Evolutionary conservation across 2,329 filamentous ascomycete species (phyloP).

Genomic region (Aspergillus sp.): DNA sequence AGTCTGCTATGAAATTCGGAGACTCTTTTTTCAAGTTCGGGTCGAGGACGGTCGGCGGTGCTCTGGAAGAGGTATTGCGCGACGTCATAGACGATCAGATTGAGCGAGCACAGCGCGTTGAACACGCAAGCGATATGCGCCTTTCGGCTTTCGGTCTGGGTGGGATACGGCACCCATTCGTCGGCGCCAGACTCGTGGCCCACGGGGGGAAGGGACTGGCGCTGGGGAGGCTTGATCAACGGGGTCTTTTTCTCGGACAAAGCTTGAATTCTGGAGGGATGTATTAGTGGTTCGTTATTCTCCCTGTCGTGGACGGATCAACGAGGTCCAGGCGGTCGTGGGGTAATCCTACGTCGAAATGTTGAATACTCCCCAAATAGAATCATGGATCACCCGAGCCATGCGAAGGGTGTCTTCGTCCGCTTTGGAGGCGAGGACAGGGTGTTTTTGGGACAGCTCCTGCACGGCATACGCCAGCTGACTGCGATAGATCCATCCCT

Average conservation of each 20-base stretch:
- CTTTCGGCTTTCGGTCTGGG: slow-evolving; percentile 6
- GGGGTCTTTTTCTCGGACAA: slow-evolving; percentile 19
- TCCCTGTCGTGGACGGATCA: background rate
- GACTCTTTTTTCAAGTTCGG: slow-evolving; percentile 11
- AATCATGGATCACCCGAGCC: slow-evolving; percentile 13
- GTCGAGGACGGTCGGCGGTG: slow-evolving; percentile 2
- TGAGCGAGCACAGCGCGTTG: slow-evolving; percentile 18
- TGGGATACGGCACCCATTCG: slow-evolving; percentile 23
- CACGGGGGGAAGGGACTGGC: slow-evolving; percentile 2
- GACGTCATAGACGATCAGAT: slow-evolving; percentile 19
- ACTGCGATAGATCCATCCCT: slow-evolving; percentile 27
- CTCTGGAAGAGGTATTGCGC: slow-evolving; percentile 15
- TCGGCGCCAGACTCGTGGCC: slow-evolving; percentile 12
- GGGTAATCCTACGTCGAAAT: slow-evolving; percentile 22
- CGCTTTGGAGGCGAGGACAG: slow-evolving; percentile 6
- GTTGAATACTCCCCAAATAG: slow-evolving; percentile 26
- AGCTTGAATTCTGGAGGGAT: slow-evolving; percentile 16
- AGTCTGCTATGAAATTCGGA: slow-evolving; percentile 18
- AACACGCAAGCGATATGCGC: slow-evolving; percentile 20
- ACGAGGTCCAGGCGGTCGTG: background rate
- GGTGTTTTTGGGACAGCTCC: slow-evolving; percentile 19
- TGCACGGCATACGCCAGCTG: slow-evolving; percentile 24
- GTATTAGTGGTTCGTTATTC: slow-evolving; percentile 8
- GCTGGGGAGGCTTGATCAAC: slow-evolving; percentile 16
- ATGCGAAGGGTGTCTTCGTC: slow-evolving; percentile 16